phyloP scores from a whole-genome alignment of 2,329 filamentous ascomycete genomes.

The Calonectria ilicicola region DNA sequence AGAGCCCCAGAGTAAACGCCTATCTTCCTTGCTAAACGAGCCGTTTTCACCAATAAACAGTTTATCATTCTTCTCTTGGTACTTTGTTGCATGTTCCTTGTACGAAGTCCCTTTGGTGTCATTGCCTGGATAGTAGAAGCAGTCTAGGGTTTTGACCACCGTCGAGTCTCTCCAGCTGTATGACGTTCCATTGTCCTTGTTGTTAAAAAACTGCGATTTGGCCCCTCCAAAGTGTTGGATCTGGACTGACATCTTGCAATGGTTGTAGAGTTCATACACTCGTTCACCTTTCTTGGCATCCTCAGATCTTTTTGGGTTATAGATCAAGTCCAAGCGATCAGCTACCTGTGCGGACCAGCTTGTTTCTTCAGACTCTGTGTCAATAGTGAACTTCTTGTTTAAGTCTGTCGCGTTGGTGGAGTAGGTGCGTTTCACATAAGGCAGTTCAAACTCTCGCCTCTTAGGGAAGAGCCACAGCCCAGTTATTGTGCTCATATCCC shows the following conservation, averaged over 20 bases:
- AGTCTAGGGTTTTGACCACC: background rate
- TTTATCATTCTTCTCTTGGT: background rate
- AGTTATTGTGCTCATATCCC: background rate
- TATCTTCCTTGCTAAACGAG: background rate
- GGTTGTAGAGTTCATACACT: too few relatives aligned
- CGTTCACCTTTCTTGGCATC: too few relatives aligned
- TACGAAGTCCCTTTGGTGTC: too few relatives aligned
- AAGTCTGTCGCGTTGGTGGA: background rate
- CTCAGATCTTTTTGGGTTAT: too few relatives aligned
- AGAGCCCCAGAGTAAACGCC: background rate
- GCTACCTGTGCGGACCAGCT: too few relatives aligned
- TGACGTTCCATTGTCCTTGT: background rate
- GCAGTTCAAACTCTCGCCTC: background rate
- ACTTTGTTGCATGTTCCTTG: background rate
- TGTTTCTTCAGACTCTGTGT: too few relatives aligned
- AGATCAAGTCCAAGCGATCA: background rate
- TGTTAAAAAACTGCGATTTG: background rate
- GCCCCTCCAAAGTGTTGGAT: background rate
- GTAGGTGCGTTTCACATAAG: background rate
- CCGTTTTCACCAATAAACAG: background rate
- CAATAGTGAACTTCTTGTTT: too few relatives aligned
- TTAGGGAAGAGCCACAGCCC: background rate
- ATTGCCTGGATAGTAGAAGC: background rate
- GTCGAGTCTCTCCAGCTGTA: conserved; percentile 1
- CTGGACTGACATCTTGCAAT: too few relatives aligned